Evolutionary conservation across 306 rosid species (phyloP).

Genomic region (Prosopis cineraria): DNA sequence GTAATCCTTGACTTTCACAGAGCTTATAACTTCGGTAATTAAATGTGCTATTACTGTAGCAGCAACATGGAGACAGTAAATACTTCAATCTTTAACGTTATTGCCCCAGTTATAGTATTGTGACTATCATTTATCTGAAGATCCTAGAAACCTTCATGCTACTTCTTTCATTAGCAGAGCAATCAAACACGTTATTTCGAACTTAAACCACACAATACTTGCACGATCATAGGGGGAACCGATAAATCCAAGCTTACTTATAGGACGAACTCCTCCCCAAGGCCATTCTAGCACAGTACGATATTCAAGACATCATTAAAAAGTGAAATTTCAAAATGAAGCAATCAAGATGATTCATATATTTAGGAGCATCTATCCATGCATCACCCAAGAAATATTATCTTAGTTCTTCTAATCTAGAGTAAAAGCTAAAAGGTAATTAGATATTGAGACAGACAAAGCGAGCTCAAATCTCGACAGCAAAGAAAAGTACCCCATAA

Average conservation of each 20-base stretch:
- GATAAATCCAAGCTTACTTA: constrained; percentile 12
- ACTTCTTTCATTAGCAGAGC: constrained; percentile 10
- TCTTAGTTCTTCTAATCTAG: neutral
- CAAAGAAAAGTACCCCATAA: constrained; percentile 58
- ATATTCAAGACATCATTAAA: neutral
- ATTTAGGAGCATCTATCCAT: constrained; percentile 17
- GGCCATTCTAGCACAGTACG: neutral
- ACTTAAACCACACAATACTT: constrained; percentile 4
- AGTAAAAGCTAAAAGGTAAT: neutral
- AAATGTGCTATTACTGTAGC: constrained; percentile 23
- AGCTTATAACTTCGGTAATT: neutral
- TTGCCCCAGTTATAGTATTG: neutral
- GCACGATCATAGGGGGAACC: neutral
- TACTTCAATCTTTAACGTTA: neutral
- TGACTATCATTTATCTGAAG: constrained; percentile 19
- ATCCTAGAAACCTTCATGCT: constrained; percentile 19
- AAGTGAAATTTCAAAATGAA: constrained; percentile 26
- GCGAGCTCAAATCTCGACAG: constrained; percentile 12
- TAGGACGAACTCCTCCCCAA: neutral
- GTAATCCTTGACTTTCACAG: constrained; percentile 4
- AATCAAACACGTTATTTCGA: constrained; percentile 22
- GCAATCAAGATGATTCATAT: constrained; percentile 8
- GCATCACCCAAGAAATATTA: constrained; percentile 16
- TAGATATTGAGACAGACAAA: neutral
- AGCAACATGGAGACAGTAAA: constrained; percentile 14